A percentile compares a stretch with the other conserved stretches of the same genome.
Conservation (phyloP, 2,329 filamentous ascomycete genomes). For the Pseudogymnoascus destructans region DNA sequence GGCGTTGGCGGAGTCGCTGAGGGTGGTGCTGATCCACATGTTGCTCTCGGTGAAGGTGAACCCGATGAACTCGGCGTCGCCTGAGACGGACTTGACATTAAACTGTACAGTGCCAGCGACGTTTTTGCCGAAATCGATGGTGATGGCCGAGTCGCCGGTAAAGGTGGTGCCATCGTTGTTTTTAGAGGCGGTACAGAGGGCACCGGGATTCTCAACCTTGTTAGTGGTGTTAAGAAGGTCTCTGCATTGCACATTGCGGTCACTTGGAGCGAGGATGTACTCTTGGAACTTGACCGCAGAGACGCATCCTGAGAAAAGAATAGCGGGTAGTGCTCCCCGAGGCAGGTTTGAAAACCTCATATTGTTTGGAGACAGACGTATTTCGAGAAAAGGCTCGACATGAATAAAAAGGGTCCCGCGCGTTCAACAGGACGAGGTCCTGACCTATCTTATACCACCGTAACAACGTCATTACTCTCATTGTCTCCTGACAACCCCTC, state of each 20-base stretch:
- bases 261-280: slow-evolving; percentile 18
- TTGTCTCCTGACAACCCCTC: slow-evolving; percentile 2
- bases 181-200: slow-evolving; percentile 2
- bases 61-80: slow-evolving; percentile 25
- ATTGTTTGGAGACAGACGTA: background rate
- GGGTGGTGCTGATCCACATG: slow-evolving; percentile 35
- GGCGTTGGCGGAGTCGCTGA: slow-evolving; percentile 34
- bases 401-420: background rate
- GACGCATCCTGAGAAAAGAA: background rate
- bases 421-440: background rate
- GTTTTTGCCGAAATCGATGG: slow-evolving; percentile 30
- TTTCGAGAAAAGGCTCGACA: background rate
- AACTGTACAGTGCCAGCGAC: slow-evolving; percentile 29
- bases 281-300: slow-evolving; percentile 8
- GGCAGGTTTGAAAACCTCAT: background rate
- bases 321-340: background rate
- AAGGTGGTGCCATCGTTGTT: slow-evolving; percentile 13
- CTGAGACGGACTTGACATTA: slow-evolving; percentile 20
- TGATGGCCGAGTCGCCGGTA: slow-evolving; percentile 26
- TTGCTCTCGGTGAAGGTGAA: slow-evolving; percentile 30
- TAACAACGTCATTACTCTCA: background rate
- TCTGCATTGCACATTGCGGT: slow-evolving; percentile 12
- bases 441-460: background rate
- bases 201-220: slow-evolving; percentile 15
- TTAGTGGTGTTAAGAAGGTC: slow-evolving; percentile 13